Base-by-base conservation (phyloP, 805 yeast species). In the Yueomyces sp. region DNA sequence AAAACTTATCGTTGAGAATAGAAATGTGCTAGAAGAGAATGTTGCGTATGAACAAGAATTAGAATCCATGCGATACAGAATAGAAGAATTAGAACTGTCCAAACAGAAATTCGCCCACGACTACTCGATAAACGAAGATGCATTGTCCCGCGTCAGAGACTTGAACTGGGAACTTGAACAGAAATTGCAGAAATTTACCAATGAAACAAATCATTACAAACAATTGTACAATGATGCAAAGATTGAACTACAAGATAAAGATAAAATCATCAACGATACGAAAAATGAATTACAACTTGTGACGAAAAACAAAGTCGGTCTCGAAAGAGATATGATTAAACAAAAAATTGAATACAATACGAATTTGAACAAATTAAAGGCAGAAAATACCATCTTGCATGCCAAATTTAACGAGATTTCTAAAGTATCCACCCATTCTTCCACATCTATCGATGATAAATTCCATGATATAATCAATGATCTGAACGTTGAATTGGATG, bases 21-120 rank as follows among this genome's bases (percentile, higher is more conserved):
- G 88, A 50, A 69, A 81, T 46, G 65, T 82, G 44, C 79, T 76
- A 44, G 78, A 81, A 28, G 86, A 80, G 45, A 78, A 74, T 55
- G 68, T 68, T 42, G 63, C 62, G 48, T 65, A 69, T 48, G 42
- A 40, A 6, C 26, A 42, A 6, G 45, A 41, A n/a, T 39, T 50
- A 4, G 32, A 38, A 29, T 27, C 40, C 4, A 26, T 44, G 4
- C 42, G 34, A 19, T 19, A 26, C 8, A 37, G 37, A n/a, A 48
- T 44, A 40, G 36, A 43, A n/a, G 32, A 34, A 30, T 40, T 47
- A 12, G 38, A 37, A 26, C 31, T 30, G 26, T 51, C 38, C 47
- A 52, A 40, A 52, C 55, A 45, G 80, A 78, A 55, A 67, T 70
- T 41, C 60, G 40, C 65, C 26, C 8, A 37, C 2, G 19, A 37